Percentiles rank a stretch among this genome's conserved stretches.
phyloP scores from a whole-genome alignment of 148 eudicot genomes.

The Rhododendron mucronatum region DNA sequence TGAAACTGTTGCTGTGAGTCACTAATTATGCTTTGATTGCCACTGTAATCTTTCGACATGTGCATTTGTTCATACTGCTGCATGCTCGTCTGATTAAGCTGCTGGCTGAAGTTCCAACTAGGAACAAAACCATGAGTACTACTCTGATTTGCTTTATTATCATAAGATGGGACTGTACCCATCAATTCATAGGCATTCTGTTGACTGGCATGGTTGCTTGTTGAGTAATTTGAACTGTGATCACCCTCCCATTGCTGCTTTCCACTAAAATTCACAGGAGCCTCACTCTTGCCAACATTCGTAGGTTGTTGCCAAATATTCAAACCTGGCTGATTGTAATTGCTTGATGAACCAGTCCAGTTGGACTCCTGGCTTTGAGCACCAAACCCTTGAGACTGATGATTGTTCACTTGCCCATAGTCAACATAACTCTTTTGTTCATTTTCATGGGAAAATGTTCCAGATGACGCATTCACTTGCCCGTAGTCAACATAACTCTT shows the following conservation, averaged over 20 bases:
- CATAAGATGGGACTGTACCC: slow-evolving; percentile 22
- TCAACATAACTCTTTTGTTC: slow-evolving; percentile 24
- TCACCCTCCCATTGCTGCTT: slow-evolving; percentile 27
- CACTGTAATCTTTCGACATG: slow-evolving; percentile 27
- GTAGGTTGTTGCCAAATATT: slow-evolving; percentile 43
- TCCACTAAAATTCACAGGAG: slow-evolving; percentile 22
- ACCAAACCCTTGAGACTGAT: slow-evolving; percentile 22
- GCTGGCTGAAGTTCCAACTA: slow-evolving; percentile 38
- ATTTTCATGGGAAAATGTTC: slow-evolving; percentile 23
- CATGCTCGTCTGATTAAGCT: slow-evolving; percentile 29
- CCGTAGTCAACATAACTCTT: slow-evolving; percentile 20
- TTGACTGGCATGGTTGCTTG: slow-evolving; percentile 23
- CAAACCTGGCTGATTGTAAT: slow-evolving; percentile 39
- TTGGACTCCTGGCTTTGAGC: slow-evolving; percentile 27
- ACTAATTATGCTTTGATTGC: slow-evolving; percentile 28
- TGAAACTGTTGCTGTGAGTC: slow-evolving; percentile 46
- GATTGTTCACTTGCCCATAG: slow-evolving; percentile 24
- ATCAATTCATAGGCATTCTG: slow-evolving; percentile 18
- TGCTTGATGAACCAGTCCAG: slow-evolving; percentile 29
- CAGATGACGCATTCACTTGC: slow-evolving; percentile 20
- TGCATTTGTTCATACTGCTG: slow-evolving; percentile 38
- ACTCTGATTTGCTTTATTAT: slow-evolving; percentile 26
- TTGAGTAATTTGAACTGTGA: slow-evolving; percentile 17
- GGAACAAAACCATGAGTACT: slow-evolving; percentile 32
- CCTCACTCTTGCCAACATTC: slow-evolving; percentile 19